These are phyloP conservation scores for Bipolaris cookei DNA, from an alignment of 2,329 filamentous ascomycete genomes.

Conservation along the genomic window DNA sequence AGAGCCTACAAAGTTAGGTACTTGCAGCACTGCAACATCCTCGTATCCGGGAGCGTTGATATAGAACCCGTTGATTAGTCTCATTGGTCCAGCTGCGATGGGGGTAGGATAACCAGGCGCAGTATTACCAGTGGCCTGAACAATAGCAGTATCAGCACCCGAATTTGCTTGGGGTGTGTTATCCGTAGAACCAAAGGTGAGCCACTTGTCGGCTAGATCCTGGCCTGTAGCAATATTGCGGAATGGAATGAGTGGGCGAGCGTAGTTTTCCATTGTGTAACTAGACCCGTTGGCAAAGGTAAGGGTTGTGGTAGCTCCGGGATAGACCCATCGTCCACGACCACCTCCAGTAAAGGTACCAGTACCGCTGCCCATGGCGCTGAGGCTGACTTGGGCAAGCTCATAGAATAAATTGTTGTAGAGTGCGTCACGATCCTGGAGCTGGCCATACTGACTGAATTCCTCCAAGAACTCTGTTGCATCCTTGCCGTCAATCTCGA, in stretches of 20 bases:
- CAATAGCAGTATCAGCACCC: constrained; percentile 6
- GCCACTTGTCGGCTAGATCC: constrained; percentile 49
- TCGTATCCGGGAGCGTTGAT: constrained; percentile 52
- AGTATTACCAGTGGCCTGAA: constrained; percentile 15
- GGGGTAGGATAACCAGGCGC: constrained; percentile 54
- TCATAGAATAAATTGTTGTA: constrained; percentile 60
- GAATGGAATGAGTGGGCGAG: constrained; percentile 49
- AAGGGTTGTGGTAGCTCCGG: constrained; percentile 52
- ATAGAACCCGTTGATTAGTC: constrained; percentile 56
- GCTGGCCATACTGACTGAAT: constrained; percentile 54
- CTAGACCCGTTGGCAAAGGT: constrained; percentile 55
- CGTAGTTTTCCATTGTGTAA: constrained; percentile 52
- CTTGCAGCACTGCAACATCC: constrained; percentile 54
- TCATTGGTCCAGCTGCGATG: constrained; percentile 47
- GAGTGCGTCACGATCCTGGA: constrained; percentile 65
- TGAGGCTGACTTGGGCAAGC: constrained; percentile 53
- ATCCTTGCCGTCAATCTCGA: constrained; percentile 63
- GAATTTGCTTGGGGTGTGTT: background rate
- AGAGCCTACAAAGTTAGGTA: constrained; percentile 51
- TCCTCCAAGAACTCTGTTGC: constrained; percentile 57
- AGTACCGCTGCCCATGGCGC: constrained; percentile 48
- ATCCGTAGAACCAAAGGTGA: constrained; percentile 36
- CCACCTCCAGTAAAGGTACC: constrained; percentile 55
- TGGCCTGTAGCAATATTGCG: constrained; percentile 49
- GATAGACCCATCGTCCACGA: constrained; percentile 53